Conservation (phyloP, 352 stramenopile species). For the Pythium insidiosum region DNA sequence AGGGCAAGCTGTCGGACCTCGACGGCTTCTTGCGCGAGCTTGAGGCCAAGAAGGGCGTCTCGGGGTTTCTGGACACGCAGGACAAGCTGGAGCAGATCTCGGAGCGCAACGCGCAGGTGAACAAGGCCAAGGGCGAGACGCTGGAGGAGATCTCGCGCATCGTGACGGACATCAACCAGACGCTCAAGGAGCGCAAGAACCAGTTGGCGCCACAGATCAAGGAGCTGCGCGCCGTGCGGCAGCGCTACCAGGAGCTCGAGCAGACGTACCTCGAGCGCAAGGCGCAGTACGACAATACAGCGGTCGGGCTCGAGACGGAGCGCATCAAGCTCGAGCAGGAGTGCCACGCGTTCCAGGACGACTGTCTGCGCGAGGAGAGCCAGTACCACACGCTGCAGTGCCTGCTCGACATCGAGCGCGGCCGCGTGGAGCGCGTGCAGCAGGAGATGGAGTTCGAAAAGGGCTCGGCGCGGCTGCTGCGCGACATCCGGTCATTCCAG, state of each 20-base stretch:
- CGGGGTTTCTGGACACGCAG: slow-evolving; percentile 83
- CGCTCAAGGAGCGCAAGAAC: slow-evolving; percentile 87
- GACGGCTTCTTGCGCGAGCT: slow-evolving; percentile 80
- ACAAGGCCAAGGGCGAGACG: slow-evolving; percentile 89
- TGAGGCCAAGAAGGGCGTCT: slow-evolving; percentile 81
- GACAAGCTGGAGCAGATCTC: slow-evolving; percentile 83
- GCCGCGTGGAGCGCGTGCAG: slow-evolving; percentile 71
- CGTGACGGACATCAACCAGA: slow-evolving; percentile 89
- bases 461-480: slow-evolving; percentile 66
- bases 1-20: slow-evolving; percentile 75
- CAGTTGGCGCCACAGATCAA: slow-evolving; percentile 91
- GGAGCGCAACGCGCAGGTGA: slow-evolving; percentile 83
- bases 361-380: slow-evolving; percentile 83
- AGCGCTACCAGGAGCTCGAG: slow-evolving; percentile 88
- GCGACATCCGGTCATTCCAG: slow-evolving; percentile 85
- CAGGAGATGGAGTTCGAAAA: slow-evolving; percentile 85
- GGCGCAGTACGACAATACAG: slow-evolving; percentile 84
- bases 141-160: slow-evolving; percentile 91
- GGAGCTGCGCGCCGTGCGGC: slow-evolving; percentile 82
- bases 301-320: slow-evolving; percentile 81
- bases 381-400: slow-evolving; percentile 83
- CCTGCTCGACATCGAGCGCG: slow-evolving; percentile 63
- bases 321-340: slow-evolving; percentile 88
- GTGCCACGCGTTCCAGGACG: slow-evolving; percentile 81
- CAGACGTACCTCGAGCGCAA: slow-evolving; percentile 85